A percentile compares a stretch with the other conserved stretches of the same genome.
phyloP scores from a whole-genome alignment of 2,329 filamentous ascomycete species.

The Pseudonectria buxi region DNA sequence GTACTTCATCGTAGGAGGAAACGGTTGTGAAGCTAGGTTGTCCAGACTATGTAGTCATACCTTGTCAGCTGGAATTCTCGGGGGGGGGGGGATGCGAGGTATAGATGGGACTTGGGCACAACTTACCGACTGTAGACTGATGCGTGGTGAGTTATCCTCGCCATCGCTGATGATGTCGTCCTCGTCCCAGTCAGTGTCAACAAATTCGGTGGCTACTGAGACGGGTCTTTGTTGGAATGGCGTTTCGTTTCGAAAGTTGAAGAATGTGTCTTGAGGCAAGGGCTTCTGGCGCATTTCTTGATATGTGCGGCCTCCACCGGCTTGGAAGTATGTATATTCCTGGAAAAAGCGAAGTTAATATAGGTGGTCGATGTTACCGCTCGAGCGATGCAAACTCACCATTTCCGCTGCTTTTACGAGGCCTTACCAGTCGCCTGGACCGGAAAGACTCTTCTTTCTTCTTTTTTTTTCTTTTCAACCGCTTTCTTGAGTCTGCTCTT shows the following conservation, averaged over 20 bases:
- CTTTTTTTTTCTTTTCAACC: constrained; percentile 6
- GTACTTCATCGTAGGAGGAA: constrained; percentile 77
- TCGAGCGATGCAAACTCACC: constrained; percentile 21
- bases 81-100: neutral
- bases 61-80: constrained; percentile 8
- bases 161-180: constrained; percentile 51
- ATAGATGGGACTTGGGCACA: neutral
- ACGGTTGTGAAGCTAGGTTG: constrained; percentile 77
- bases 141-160: constrained; percentile 60
- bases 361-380: constrained; percentile 1
- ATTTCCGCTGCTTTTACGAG: constrained; percentile 21
- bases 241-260: constrained; percentile 47
- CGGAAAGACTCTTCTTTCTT: constrained; percentile 10
- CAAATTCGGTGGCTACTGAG: constrained; percentile 70
- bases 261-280: constrained; percentile 51
- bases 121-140: constrained; percentile 67
- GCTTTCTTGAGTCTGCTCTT: constrained; percentile 12
- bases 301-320: constrained; percentile 33
- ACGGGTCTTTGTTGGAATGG: constrained; percentile 46
- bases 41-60: constrained; percentile 44
- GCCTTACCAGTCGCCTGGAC: constrained; percentile 12
- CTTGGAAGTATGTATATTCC: constrained; percentile 31
- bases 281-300: constrained; percentile 48
- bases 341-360: constrained; percentile 10
- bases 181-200: constrained; percentile 69